Percentiles rank a stretch among this genome's conserved stretches.
Evolutionary conservation across 129 eudicot genomes (phyloP).

Genomic region (Flaveria linearis): DNA sequence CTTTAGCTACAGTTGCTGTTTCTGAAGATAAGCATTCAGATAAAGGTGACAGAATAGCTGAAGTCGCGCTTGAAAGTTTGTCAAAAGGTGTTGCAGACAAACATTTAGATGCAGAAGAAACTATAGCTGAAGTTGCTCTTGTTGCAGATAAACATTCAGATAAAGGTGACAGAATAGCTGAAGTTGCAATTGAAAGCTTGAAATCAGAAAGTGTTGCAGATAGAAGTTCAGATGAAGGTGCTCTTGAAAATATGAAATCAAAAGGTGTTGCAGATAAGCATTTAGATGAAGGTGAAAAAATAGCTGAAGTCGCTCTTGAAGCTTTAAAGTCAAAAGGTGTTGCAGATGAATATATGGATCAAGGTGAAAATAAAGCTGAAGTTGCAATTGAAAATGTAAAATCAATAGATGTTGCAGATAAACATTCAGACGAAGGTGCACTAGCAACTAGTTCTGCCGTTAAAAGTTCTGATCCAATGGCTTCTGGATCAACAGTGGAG

Average conservation of each 20-base stretch:
- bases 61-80: constrained; percentile 5
- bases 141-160: constrained; percentile 1
- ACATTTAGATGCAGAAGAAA: constrained; percentile 17
- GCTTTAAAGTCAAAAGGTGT: not conserved
- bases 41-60: constrained; percentile 45
- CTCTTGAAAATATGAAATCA: constrained; percentile 8
- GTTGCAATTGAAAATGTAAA: constrained; percentile 27
- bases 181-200: constrained; percentile 7
- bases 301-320: constrained; percentile 25
- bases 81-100: constrained; percentile 15
- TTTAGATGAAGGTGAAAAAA: constrained; percentile 21
- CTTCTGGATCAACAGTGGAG: constrained; percentile 50
- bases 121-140: constrained; percentile 10
- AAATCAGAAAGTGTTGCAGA: constrained; percentile 7
- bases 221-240: constrained; percentile 21
- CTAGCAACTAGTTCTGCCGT: not conserved
- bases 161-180: constrained; percentile 14
- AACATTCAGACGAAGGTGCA: constrained; percentile 16
- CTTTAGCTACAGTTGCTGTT: constrained; percentile 10
- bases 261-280: constrained; percentile 10
- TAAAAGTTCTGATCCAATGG: constrained; percentile 3
- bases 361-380: constrained; percentile 24
- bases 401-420: constrained; percentile 13
- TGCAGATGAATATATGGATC: constrained; percentile 17
- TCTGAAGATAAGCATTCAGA: constrained; percentile 4